Evolutionary conservation across 2,329 filamentous ascomycete genomes (phyloP).

Genomic region (Diaporthe humulicola): DNA sequence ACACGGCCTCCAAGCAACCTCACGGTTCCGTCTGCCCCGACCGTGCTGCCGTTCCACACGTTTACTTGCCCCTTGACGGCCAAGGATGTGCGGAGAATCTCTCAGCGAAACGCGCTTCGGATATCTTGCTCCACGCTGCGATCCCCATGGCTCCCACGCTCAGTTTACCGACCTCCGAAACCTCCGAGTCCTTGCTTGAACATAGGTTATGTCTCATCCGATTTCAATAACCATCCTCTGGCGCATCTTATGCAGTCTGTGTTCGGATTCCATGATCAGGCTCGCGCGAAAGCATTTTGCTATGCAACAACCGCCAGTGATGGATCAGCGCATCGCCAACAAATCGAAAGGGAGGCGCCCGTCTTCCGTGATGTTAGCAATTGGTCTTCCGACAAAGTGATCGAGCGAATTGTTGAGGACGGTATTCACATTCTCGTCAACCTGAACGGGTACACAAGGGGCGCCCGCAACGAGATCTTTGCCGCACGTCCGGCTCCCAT

Average conservation of each 20-base stretch:
- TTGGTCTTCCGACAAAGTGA: slow-evolving; percentile 87
- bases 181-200: slow-evolving; percentile 88
- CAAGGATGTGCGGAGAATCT: slow-evolving; percentile 92
- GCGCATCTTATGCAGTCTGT: slow-evolving; percentile 99
- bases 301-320: slow-evolving; percentile 96
- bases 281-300: slow-evolving; percentile 86
- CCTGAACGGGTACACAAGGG: slow-evolving; percentile 96
- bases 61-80: slow-evolving; percentile 95
- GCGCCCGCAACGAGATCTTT: slow-evolving; percentile 97
- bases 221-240: slow-evolving; percentile 98
- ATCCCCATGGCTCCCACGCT: slow-evolving; percentile 85
- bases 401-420: slow-evolving; percentile 88
- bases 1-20: slow-evolving; percentile 80
- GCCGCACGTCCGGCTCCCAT: slow-evolving; percentile 94
- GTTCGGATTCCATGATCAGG: slow-evolving; percentile 87
- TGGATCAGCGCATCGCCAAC: slow-evolving; percentile 86
- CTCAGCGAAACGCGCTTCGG: slow-evolving; percentile 91
- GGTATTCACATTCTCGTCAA: slow-evolving; percentile 96
- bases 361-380: slow-evolving; percentile 89
- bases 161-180: slow-evolving; percentile 86
- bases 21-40: slow-evolving; percentile 87
- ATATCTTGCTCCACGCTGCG: slow-evolving; percentile 93
- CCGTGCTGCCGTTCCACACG: slow-evolving; percentile 95
- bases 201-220: slow-evolving; percentile 95
- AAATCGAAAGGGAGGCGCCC: slow-evolving; percentile 93